Conservation (phyloP, 345 rosid species). For the Corymbia maculata region DNA sequence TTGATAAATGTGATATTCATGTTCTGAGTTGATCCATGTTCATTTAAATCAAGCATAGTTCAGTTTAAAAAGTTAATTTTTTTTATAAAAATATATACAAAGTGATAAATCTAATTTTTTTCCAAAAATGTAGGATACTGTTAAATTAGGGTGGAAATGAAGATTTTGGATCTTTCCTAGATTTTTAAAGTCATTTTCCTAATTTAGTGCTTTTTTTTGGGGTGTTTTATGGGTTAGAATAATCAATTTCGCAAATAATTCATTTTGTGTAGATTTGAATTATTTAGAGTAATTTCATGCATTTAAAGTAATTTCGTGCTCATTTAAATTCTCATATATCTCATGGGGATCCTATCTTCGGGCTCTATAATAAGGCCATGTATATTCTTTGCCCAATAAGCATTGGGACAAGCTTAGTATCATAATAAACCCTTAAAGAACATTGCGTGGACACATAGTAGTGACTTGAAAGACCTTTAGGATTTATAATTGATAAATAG, state of each 20-base stretch:
- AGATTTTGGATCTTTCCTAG: not conserved
- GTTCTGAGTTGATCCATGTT: not conserved
- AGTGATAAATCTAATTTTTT: not conserved
- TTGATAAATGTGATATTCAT: too few relatives aligned
- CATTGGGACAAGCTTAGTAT: not conserved
- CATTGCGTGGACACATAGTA: not conserved
- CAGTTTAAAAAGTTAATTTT: rapidly evolving
- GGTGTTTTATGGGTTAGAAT: not conserved
- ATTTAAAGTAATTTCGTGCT: not conserved
- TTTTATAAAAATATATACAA: too few relatives aligned
- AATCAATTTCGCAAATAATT: too few relatives aligned
- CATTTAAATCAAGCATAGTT: not conserved
- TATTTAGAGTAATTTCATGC: too few relatives aligned
- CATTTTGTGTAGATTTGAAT: not conserved
- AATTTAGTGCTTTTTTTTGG: too few relatives aligned
- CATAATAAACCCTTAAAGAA: not conserved
- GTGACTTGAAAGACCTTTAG: not conserved
- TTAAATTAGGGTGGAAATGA: rapidly evolving
- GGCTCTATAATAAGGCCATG: not conserved
- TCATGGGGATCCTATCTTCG: rapidly evolving
- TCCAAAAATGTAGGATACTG: not conserved
- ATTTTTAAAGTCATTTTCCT: not conserved
- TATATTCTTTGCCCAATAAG: rapidly evolving
- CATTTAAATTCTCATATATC: not conserved
- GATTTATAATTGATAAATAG: rapidly evolving